Evolutionary conservation across 257 asterid genomes (phyloP), one percentile per base, ranked within the genome.

Genomic region (Leonotis leonurus): DNA sequence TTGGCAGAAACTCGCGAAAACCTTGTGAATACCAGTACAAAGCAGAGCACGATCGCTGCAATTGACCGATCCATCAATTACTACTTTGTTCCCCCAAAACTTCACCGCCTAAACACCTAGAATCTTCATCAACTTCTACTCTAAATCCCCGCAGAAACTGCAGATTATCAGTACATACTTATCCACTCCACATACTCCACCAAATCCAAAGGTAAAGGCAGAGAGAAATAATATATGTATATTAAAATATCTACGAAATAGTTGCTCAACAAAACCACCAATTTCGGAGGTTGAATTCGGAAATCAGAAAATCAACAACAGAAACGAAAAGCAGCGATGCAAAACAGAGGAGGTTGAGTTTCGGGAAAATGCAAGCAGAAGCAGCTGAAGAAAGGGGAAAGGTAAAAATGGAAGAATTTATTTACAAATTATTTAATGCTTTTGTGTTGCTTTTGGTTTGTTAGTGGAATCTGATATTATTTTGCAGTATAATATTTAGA

Each of bases 11-110:
- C 95, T 16, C 52, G 85, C 27, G 71, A 73, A 63, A 79, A 43
- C 68, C 70, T 60, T 32, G 67, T 58, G 11, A 81, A 62, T 20
- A 85, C 51, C 56, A 78, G 66, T 62, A 73, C n/a, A 30, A 80
- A 71, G 75, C 74, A 81, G 65, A 21, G 71, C 46, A 77, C 72
- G 81, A 88, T 77, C 83, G 76, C 35, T 17, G 74, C 49, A 40
- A 75, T 39, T 3, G 74, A 76, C 67, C 82, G 92, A 85, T 85
- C 94, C 97, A 87, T 81, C 27, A 20, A 53, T 27, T n/a, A 30
- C 22, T 12, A 22, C 48, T 57, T 51, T 49, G 65, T 70, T 51
- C 48, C 36, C 69, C 46, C 21, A 6, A 35, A 63, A 60, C 30
- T 8, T 56, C 75, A 49, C 46, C 60, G 46, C 54, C 53, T 52